Evolutionary conservation across 1,139 yeast species (phyloP).

Genomic region (Hanseniaspora uvarum): DNA sequence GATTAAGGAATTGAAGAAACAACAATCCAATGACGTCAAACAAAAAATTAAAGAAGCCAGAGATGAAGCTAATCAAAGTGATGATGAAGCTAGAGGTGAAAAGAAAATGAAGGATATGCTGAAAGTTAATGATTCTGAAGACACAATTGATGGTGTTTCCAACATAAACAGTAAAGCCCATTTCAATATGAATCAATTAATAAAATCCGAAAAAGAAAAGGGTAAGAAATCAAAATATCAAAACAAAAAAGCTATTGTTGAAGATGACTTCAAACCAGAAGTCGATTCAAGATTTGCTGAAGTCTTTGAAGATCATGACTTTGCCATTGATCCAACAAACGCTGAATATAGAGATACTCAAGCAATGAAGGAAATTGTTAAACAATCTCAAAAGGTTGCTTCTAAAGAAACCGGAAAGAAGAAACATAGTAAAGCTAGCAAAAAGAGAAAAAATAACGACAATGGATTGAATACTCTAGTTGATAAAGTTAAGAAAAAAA

Average conservation of each 20-base stretch:
- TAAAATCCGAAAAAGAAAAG: conserved; percentile 57
- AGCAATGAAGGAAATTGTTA: conserved; percentile 63
- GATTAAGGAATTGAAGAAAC: conserved; percentile 47
- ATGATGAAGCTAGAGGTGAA: conserved; percentile 40
- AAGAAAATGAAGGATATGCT: conserved; percentile 27
- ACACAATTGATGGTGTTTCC: conserved; percentile 39
- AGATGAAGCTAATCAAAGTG: conserved; percentile 19
- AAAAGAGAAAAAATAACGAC: conserved; percentile 7
- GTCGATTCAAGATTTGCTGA: conserved; percentile 84
- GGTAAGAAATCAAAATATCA: conserved; percentile 45
- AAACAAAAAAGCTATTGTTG: conserved; percentile 40
- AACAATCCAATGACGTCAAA: conserved; percentile 37
- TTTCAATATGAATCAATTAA: conserved; percentile 69
- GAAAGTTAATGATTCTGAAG: conserved; percentile 66
- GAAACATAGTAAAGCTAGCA: conserved; percentile 16
- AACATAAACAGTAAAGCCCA: conserved; percentile 40
- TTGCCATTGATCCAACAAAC: conserved; percentile 82
- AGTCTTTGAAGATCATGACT: conserved; percentile 77
- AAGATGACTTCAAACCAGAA: conserved; percentile 59
- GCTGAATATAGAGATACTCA: conserved; percentile 81
- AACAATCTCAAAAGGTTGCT: conserved; percentile 33
- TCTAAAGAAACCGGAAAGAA: conserved; percentile 49
- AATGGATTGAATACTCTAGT: conserved; percentile 24
- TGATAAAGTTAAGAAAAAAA: conserved; percentile 26
- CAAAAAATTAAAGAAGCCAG: conserved; percentile 25